Conservation (phyloP, 306 rosid genomes). For the Casuarina equisetifolia region DNA sequence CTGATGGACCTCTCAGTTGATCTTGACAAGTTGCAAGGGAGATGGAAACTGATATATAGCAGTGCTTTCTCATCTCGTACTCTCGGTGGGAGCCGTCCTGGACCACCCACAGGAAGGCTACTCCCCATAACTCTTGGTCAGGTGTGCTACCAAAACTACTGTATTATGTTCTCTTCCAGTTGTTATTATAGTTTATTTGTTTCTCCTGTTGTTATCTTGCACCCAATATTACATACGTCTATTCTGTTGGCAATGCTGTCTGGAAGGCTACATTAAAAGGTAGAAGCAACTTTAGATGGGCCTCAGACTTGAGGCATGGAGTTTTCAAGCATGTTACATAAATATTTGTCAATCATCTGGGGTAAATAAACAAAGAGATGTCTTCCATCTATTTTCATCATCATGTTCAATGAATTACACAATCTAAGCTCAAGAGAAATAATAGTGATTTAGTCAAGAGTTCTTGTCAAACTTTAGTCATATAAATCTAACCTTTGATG, state of each 20-base stretch:
- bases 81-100: constrained; percentile 93
- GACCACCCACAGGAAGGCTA: constrained; percentile 83
- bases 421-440: not conserved
- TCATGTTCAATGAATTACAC: not conserved
- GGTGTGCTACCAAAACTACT: constrained; percentile 42
- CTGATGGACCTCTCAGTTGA: constrained; percentile 63
- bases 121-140: constrained; percentile 94
- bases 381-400: not conserved
- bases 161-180: not conserved
- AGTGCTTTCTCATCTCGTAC: constrained; percentile 91
- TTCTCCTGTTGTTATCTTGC: not conserved
- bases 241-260: not conserved
- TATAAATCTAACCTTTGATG: not conserved
- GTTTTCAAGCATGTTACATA: constrained; percentile 3
- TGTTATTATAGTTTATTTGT: constrained; percentile 5
- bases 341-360: not conserved
- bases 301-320: not conserved
- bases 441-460: not conserved
- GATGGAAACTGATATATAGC: constrained; percentile 91
- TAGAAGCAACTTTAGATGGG: not conserved
- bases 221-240: not conserved
- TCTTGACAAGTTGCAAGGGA: constrained; percentile 83
- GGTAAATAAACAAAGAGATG: not conserved
- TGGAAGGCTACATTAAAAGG: not conserved
- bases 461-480: not conserved